Evolutionary conservation across 1,139 yeast genomes (phyloP), one percentile per base, ranked within the genome.

Genomic region (Candida smagusa): DNA sequence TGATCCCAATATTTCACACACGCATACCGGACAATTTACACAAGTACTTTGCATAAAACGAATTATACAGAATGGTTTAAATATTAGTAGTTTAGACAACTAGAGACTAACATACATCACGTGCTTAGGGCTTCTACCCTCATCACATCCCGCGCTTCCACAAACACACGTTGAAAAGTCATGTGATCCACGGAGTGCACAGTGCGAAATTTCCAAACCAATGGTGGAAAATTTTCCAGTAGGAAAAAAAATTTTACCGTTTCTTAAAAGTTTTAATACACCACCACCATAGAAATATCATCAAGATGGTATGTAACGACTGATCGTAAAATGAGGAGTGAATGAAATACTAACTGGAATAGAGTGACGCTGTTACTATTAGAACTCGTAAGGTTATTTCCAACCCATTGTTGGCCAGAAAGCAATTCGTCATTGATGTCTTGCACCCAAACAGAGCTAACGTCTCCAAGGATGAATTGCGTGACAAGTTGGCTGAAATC

Each of bases 371-470:
- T 72, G 94, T 92, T 78, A 92, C 98, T 70, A 86, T 92, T 80
- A 92, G 98, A 84, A 90, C 97, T 73, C 88, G 97, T 85, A 92
- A 92, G 88, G 97, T 92, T 81, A 86, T 92, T 77, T 79, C 97
- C 77, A 94, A 94, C 95, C 97, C 98, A 72, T 87, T 94, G 72
- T 86, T 94, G 77, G 90, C 90, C 69, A 92, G 99, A 84, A 90
- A 96, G 81, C 99, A 94, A 81, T 92, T 94, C 74, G 98, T 94
- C 77, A 82, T 94, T 69, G 99, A 94, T 79, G 96, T 94, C 65
- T 82, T 90, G 71, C 99, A 94, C 85, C 98, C 98, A 79, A 88
- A 88, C 92, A 86, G 90, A 77, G 94, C 98, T 63, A 92, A 92
- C 79, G 96, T 92, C 70, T 84, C 98, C 72, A 92, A 92, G 88